Conservation (phyloP, 2,329 filamentous ascomycete genomes). For the Clarireedia hainanense region DNA sequence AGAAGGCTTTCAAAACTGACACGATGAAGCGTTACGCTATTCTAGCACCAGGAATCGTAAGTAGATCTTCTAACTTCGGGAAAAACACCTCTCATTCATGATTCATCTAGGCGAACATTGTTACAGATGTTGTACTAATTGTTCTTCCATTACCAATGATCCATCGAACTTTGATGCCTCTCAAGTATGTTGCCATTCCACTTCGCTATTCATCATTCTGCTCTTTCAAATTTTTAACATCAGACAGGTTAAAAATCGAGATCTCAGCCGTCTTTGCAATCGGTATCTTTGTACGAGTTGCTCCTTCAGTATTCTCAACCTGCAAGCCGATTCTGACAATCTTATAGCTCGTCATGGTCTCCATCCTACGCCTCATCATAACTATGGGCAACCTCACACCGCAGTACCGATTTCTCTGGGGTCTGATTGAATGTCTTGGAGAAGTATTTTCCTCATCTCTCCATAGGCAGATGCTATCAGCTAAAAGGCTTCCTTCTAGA, state of each 20-base stretch:
- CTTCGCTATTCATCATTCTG: not conserved
- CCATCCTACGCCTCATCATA: not conserved
- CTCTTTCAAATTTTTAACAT: not conserved
- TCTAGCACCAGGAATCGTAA: not conserved
- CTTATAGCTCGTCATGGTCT: conserved; percentile 13
- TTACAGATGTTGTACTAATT: conserved; percentile 16
- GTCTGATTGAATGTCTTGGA: conserved; percentile 19
- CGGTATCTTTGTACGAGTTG: conserved; percentile 14
- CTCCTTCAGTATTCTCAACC: not conserved
- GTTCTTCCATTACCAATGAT: conserved; percentile 18
- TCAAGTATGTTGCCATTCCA: conserved; percentile 1
- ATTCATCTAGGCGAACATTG: conserved; percentile 12
- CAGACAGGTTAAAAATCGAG: conserved; percentile 11
- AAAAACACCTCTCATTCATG: not conserved
- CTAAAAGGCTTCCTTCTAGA: conserved; percentile 6
- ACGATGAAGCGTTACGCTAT: not conserved
- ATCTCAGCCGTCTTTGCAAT: conserved; percentile 12
- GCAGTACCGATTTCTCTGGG: not conserved
- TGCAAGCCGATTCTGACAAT: not conserved
- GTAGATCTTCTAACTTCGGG: not conserved
- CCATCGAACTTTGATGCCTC: conserved; percentile 8
- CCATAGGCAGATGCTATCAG: not conserved
- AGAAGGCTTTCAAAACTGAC: not conserved
- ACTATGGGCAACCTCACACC: not conserved
- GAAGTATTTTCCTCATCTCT: conserved; percentile 9